Percentiles rank a stretch among this genome's conserved stretches.
Evolutionary conservation across 2,329 filamentous ascomycete genomes (phyloP).

Genomic region (Zelopaecilomyces penicillatus): DNA sequence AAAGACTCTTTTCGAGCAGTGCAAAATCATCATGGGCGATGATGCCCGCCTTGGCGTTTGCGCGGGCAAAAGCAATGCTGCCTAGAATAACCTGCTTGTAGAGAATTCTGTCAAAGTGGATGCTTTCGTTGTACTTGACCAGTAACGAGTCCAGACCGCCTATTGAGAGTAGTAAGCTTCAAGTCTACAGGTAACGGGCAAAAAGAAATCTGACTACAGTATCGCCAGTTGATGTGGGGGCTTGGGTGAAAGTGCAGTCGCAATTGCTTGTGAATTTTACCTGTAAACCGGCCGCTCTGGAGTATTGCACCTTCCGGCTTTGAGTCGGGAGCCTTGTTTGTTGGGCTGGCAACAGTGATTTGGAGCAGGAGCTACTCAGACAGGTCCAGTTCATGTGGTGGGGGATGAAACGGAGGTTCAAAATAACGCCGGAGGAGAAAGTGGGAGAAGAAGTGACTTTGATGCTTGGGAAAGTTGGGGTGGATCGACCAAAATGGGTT

Average conservation of each 20-base stretch:
- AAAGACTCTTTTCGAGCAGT: constrained; percentile 64
- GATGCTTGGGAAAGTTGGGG: too few relatives aligned
- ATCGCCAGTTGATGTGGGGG: background rate
- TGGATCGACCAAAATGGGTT: too few relatives aligned
- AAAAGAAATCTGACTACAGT: too few relatives aligned
- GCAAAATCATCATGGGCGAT: constrained; percentile 64
- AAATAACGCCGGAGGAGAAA: too few relatives aligned
- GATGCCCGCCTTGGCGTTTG: constrained; percentile 68
- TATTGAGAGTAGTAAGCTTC: constrained; percentile 20
- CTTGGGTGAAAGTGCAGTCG: background rate
- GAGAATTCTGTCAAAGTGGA: constrained; percentile 70
- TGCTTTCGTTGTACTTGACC: constrained; percentile 74
- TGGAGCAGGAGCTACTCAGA: background rate
- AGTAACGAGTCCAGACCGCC: constrained; percentile 80
- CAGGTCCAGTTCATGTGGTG: too few relatives aligned
- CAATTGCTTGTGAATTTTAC: constrained; percentile 21
- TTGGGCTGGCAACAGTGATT: background rate
- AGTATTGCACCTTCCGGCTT: constrained; percentile 26
- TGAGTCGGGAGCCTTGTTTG: constrained; percentile 19
- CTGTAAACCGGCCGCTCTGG: constrained; percentile 44
- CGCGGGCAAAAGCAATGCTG: constrained; percentile 71
- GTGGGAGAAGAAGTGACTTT: too few relatives aligned
- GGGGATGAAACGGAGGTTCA: too few relatives aligned
- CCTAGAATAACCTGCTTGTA: constrained; percentile 76
- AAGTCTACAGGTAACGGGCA: background rate